These are phyloP conservation scores for Ailanthus altissimus DNA, from an alignment of 345 rosid genomes.

Conservation along the genomic window DNA sequence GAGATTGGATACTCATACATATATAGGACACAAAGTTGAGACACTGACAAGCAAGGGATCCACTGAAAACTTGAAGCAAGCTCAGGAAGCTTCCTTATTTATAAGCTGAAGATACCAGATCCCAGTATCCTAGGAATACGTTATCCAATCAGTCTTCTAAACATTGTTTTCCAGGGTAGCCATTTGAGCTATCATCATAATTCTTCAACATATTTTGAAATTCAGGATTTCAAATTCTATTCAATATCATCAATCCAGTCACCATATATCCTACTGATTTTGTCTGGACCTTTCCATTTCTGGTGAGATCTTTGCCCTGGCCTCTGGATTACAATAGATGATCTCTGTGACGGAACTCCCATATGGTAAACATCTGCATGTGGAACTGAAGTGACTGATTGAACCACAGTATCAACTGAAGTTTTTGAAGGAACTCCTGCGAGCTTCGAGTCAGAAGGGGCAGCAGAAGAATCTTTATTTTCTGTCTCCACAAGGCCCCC, in stretches of 20 bases:
- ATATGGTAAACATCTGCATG: constrained; percentile 59
- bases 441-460: constrained; percentile 58
- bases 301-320: constrained; percentile 82
- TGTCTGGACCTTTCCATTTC: constrained; percentile 98
- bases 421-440: constrained; percentile 59
- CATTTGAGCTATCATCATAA: constrained; percentile 7
- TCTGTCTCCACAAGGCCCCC: constrained; percentile 75
- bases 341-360: constrained; percentile 76
- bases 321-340: constrained; percentile 62
- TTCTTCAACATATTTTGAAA: constrained; percentile 8
- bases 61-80: constrained; percentile 21
- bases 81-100: constrained; percentile 4
- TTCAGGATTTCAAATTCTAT: constrained; percentile 30
- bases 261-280: constrained; percentile 95
- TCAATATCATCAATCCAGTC: constrained; percentile 97
- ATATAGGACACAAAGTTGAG: neutral
- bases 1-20: constrained; percentile 7
- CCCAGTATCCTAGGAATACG: neutral
- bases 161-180: constrained; percentile 13
- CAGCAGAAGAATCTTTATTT: constrained; percentile 52
- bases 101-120: constrained; percentile 21
- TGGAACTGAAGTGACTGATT: constrained; percentile 51
- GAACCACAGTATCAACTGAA: constrained; percentile 46
- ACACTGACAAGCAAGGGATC: neutral
- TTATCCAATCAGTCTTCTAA: constrained; percentile 10